Evolutionary conservation across 208 protist species (phyloP).

Genomic region (Leishmania major): DNA sequence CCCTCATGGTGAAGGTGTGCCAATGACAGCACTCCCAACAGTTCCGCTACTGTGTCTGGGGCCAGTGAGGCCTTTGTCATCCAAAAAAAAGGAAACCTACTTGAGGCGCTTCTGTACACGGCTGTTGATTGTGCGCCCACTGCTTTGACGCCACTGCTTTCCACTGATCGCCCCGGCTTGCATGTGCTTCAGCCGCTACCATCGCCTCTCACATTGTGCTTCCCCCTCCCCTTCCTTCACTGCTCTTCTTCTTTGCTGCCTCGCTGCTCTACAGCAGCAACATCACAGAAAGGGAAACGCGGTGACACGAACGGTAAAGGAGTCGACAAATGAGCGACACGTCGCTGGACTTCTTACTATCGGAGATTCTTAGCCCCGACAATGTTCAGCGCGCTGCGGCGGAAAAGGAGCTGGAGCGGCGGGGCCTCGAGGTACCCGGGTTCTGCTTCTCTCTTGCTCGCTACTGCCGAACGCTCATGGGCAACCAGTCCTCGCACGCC

Average conservation of each 20-base stretch:
- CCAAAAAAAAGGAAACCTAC: neutral
- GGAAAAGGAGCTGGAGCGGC: slow-evolving; percentile 45
- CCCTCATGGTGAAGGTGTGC: neutral
- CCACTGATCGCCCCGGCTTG: neutral
- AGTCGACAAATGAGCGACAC: neutral
- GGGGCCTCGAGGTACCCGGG: slow-evolving; percentile 20
- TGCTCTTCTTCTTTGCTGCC: neutral
- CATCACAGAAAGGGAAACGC: no score
- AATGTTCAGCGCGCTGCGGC: slow-evolving; percentile 45
- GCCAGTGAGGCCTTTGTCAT: no score
- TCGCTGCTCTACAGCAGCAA: neutral
- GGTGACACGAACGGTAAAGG: neutral
- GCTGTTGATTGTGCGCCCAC: neutral
- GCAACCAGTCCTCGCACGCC: slow-evolving; percentile 6
- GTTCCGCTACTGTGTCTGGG: neutral
- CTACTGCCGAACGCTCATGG: slow-evolving; percentile 21
- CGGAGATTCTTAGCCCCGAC: slow-evolving; percentile 44
- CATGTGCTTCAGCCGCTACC: neutral
- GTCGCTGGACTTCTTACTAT: slow-evolving; percentile 33
- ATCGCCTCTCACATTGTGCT: neutral
- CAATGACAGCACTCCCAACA: neutral
- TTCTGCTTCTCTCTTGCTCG: slow-evolving; percentile 33
- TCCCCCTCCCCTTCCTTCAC: neutral
- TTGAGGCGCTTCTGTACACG: neutral
- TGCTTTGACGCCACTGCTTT: neutral